Percentiles rank a stretch among this genome's conserved stretches.
These are phyloP conservation scores for Phyllosticta citriasiana DNA, from an alignment of 2,329 filamentous ascomycete species.

Conservation along the genomic window DNA sequence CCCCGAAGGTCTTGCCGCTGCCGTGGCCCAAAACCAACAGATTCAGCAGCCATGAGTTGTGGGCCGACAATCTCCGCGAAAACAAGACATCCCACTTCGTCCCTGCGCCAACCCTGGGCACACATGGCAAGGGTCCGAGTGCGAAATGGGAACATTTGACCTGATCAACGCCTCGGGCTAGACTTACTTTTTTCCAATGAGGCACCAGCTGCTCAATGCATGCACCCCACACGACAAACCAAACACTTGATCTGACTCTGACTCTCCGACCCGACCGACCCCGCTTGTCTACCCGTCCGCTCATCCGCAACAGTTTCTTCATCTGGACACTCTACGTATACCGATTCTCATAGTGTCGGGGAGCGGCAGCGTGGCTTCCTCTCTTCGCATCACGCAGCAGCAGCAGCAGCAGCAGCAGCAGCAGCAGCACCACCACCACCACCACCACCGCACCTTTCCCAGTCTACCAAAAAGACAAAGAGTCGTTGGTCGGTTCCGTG, in stretches of 20 bases:
- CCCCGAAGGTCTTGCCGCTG: constrained; percentile 39
- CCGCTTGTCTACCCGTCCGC: background rate
- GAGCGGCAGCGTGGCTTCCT: background rate
- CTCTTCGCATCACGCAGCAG: background rate
- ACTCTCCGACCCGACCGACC: background rate
- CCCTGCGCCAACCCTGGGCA: background rate
- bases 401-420: too few species aligned
- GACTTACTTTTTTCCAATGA: background rate
- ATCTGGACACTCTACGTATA: background rate
- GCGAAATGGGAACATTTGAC: background rate
- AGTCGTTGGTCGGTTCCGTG: background rate
- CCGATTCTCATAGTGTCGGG: background rate
- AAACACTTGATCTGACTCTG: background rate
- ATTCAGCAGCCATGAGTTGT: constrained; percentile 26
- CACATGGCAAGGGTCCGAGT: background rate
- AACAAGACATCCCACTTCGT: background rate
- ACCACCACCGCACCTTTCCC: background rate
- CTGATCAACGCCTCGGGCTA: background rate
- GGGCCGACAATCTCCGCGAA: background rate
- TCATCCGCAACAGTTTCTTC: background rate
- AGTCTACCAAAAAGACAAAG: background rate
- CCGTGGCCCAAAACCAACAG: constrained; percentile 37
- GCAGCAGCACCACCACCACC: too few species aligned
- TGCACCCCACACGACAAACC: background rate
- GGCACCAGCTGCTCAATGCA: background rate